A percentile compares a stretch with the other conserved stretches of the same genome.
These are phyloP conservation scores for Massariosphaeria phaeospora DNA, from an alignment of 495 filamentous ascomycete species.

Conservation along the genomic window DNA sequence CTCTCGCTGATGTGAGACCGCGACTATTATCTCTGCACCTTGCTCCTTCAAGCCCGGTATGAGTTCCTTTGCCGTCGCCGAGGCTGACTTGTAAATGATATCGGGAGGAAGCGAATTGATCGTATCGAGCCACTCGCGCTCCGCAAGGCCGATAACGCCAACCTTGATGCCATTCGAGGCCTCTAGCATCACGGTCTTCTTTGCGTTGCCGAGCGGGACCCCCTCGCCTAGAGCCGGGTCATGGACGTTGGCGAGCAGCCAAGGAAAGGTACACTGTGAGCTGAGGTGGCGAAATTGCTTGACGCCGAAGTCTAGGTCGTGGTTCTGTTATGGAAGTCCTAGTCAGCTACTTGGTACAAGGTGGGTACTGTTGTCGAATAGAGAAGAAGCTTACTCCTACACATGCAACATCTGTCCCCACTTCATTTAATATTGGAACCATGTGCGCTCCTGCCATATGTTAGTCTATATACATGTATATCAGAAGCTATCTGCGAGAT, in stretches of 20 bases:
- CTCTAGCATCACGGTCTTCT: slow-evolving; percentile 65
- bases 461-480: background rate
- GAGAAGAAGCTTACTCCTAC: slow-evolving; percentile 57
- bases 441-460: slow-evolving; percentile 61
- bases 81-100: slow-evolving; percentile 73
- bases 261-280: slow-evolving; percentile 74
- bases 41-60: slow-evolving; percentile 64
- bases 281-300: slow-evolving; percentile 68
- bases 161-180: slow-evolving; percentile 79
- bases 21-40: slow-evolving; percentile 76
- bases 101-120: slow-evolving; percentile 79
- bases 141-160: slow-evolving; percentile 77
- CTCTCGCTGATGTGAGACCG: slow-evolving; percentile 78
- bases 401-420: slow-evolving; percentile 69
- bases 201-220: slow-evolving; percentile 63
- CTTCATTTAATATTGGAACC: slow-evolving; percentile 78
- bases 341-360: background rate
- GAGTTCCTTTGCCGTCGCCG: slow-evolving; percentile 62
- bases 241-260: slow-evolving; percentile 80
- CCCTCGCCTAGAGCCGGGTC: slow-evolving; percentile 69
- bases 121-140: slow-evolving; percentile 76
- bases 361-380: background rate
- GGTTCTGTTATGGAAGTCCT: slow-evolving; percentile 52
- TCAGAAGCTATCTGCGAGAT: background rate
- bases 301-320: slow-evolving; percentile 93